Conservation (phyloP, 495 filamentous ascomycete genomes). For the Xylaria scruposa region DNA sequence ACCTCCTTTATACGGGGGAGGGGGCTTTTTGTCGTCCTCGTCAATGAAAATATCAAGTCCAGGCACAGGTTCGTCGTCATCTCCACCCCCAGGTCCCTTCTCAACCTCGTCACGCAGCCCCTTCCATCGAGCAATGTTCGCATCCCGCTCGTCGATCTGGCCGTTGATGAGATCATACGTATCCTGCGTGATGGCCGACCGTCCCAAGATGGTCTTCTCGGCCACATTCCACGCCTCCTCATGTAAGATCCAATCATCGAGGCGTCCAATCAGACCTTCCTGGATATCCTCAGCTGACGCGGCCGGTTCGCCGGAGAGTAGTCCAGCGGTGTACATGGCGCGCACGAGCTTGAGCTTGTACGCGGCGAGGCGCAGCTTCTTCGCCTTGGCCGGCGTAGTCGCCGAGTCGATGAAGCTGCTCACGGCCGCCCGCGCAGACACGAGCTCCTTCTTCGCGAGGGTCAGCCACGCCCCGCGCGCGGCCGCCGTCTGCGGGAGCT, state of each 20-base stretch:
- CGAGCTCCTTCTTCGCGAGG: background rate
- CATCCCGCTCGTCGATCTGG: background rate
- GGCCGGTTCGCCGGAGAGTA: conserved; percentile 20
- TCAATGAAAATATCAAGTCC: background rate
- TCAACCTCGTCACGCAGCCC: background rate
- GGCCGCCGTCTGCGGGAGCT: conserved; percentile 12
- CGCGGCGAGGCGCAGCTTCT: conserved; percentile 13
- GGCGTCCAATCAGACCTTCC: conserved; percentile 11
- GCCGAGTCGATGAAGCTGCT: background rate
- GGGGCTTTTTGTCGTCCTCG: background rate
- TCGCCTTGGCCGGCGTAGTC: background rate
- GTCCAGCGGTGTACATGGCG: conserved; percentile 23
- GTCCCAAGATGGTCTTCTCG: background rate
- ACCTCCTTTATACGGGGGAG: background rate
- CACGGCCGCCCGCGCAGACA: background rate
- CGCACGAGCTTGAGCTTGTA: conserved; percentile 27
- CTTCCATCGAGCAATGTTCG: conserved; percentile 5
- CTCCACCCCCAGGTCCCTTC: background rate
- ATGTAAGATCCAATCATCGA: conserved; percentile 20
- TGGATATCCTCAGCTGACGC: background rate
- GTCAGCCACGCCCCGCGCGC: conserved; percentile 8
- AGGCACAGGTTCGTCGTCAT: background rate
- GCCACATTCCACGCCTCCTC: conserved; percentile 16
- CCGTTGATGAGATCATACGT: background rate
- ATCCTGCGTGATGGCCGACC: background rate